Conservation (phyloP, 2,329 filamentous ascomycete species). For the Pseudocercospora crystallina region DNA sequence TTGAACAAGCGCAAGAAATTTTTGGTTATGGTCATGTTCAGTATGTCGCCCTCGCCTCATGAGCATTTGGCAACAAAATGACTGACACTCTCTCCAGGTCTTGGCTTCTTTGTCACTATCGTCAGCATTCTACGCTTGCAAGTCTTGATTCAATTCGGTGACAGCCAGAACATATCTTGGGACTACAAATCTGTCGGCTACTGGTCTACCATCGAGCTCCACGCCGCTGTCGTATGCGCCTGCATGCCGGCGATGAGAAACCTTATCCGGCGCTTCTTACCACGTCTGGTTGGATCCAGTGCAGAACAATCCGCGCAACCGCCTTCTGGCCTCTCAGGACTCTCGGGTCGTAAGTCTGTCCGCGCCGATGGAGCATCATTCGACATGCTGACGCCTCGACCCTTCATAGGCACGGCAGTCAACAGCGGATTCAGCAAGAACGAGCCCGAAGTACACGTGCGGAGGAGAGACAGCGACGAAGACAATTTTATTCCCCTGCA, state of each 20-base stretch:
- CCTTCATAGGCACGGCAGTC: not conserved
- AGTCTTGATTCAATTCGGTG: conserved; percentile 22
- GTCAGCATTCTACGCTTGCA: conserved; percentile 21
- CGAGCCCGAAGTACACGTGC: conserved; percentile 2
- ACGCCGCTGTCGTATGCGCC: conserved; percentile 13
- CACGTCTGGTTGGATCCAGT: conserved; percentile 9
- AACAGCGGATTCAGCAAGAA: not conserved
- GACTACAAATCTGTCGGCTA: conserved; percentile 11
- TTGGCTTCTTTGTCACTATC: conserved; percentile 23
- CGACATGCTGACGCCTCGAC: not conserved
- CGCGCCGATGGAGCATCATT: too few relatives aligned
- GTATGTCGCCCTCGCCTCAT: not conserved
- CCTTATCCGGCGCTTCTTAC: conserved; percentile 9
- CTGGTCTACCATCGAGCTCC: conserved; percentile 16
- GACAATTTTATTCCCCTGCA: conserved; percentile 11
- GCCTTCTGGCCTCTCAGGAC: conserved; percentile 1
- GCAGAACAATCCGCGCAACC: not conserved
- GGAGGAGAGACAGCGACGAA: conserved; percentile 10
- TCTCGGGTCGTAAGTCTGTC: not conserved
- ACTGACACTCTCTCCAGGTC: not conserved
- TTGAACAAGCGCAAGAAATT: conserved; percentile 24
- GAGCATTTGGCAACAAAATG: too few relatives aligned
- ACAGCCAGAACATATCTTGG: conserved; percentile 17
- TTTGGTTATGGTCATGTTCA: conserved; percentile 24
- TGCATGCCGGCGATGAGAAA: conserved; percentile 18